Evolutionary conservation across 2,329 filamentous ascomycete genomes (phyloP).

Genomic region (Akanthomyces dipterigenus): DNA sequence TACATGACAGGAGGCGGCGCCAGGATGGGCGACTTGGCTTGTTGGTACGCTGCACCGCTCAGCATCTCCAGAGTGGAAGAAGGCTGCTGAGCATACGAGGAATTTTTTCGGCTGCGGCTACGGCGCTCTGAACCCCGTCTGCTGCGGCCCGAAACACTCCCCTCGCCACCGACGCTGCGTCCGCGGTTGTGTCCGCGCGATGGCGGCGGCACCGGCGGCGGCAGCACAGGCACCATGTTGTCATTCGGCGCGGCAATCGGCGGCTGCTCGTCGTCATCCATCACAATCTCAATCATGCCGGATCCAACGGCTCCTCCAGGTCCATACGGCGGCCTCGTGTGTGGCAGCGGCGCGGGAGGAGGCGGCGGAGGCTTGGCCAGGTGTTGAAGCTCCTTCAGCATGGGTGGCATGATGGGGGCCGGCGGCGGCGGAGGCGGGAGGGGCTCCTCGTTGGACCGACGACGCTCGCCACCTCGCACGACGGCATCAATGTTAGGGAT

Average conservation of each 20-base stretch:
- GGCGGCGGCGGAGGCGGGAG: slow-evolving; percentile 35
- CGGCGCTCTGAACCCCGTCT: slow-evolving; percentile 54
- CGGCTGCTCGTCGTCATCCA: slow-evolving; percentile 49
- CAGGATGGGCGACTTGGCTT: neutral
- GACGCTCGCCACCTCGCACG: slow-evolving; percentile 28
- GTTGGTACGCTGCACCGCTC: slow-evolving; percentile 5
- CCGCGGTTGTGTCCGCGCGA: slow-evolving; percentile 47
- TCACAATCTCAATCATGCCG: slow-evolving; percentile 59
- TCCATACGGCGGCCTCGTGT: slow-evolving; percentile 31
- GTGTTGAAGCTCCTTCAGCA: slow-evolving; percentile 58
- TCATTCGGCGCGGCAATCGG: slow-evolving; percentile 33
- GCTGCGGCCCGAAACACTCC: slow-evolving; percentile 46
- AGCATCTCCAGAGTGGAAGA: neutral
- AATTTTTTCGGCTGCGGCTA: slow-evolving; percentile 47
- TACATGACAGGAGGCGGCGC: slow-evolving; percentile 30
- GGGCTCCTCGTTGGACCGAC: slow-evolving; percentile 43
- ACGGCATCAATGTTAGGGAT: slow-evolving; percentile 44
- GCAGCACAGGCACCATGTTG: slow-evolving; percentile 37
- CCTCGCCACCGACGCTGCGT: slow-evolving; percentile 46
- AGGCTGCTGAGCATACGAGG: neutral
- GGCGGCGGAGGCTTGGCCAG: slow-evolving; percentile 55
- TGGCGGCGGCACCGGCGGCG: slow-evolving; percentile 36
- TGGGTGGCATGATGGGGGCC: slow-evolving; percentile 38
- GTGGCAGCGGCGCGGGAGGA: slow-evolving; percentile 51
- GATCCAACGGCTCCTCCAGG: slow-evolving; percentile 42